Evolutionary conservation across 2,329 filamentous ascomycete species (phyloP), one percentile per base, ranked within the genome.

Genomic region (Fusarium secorum): DNA sequence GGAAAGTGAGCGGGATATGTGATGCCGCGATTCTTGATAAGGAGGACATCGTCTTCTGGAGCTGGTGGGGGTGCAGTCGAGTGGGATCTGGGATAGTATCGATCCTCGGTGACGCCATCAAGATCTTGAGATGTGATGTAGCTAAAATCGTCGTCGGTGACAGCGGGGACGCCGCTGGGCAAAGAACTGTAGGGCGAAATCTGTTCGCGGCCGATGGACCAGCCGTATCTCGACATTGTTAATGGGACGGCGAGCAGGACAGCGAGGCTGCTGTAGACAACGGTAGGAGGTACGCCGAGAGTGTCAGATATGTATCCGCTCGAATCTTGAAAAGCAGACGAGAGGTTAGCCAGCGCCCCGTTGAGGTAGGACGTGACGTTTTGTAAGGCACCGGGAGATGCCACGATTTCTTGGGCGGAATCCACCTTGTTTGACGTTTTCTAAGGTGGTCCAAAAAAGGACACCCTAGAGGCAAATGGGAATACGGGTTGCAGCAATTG

Each of bases 111-210:
- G 67, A 76, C 77, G 76, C 83, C 80, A 66, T 88, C 85, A 41
- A 94, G 80, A 75, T 95, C 92, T 75, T 93, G 89, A 32, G 90
- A 90, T n/a, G 92, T 94, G 77, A 95, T 94, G 83, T 95, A 95
- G 78, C 89, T 91, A 79, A 90, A 95, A 82, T 95, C 92, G 36
- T 91, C 88, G 73, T 94, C 91, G 74, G 89, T 92, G 65, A 95
- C 90, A 71, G 89, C 86, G 35, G 89, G 87, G 14, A 85, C 81
- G 44, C 85, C 83, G 48, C 83, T 83, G 39, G 82, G 79, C 64
- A 81, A 76, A 36, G 86, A 85, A 63, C 80, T 80, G 74, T 85
- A 88, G n/a, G 86, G 86, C 52, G 86, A 88, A 66, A 87, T 76
- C 62, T 81, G 81, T 52, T 83, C 83, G 66, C 83, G 83, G 58